Percentiles rank a stretch among this genome's conserved stretches.
phyloP scores from a whole-genome alignment of 768 basidiomycete genomes.

The Thelephora ganbajun region DNA sequence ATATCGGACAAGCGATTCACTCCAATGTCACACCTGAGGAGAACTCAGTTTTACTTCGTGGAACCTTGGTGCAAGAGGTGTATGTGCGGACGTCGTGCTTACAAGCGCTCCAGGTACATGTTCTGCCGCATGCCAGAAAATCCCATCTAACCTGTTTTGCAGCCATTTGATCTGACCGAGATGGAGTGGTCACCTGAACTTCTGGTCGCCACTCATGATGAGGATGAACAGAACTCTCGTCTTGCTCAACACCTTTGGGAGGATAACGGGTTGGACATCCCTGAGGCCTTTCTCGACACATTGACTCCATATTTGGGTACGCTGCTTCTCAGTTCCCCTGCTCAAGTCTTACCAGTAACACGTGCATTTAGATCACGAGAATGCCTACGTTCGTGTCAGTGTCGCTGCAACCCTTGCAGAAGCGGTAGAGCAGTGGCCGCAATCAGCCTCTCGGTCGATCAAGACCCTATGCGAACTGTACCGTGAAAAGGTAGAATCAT shows the following conservation, averaged over 20 bases:
- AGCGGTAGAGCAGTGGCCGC: slow-evolving; percentile 61
- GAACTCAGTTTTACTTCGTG: slow-evolving; percentile 47
- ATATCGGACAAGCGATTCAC: slow-evolving; percentile 69
- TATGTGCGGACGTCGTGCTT: slow-evolving; percentile 81
- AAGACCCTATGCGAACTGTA: slow-evolving; percentile 54
- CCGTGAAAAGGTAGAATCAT: slow-evolving; percentile 53
- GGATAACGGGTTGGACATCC: slow-evolving; percentile 85
- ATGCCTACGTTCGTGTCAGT: slow-evolving; percentile 66
- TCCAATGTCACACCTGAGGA: slow-evolving; percentile 51
- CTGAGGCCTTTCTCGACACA: slow-evolving; percentile 45
- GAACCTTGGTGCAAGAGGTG: slow-evolving; percentile 74
- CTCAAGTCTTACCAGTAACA: not conserved
- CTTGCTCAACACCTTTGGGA: slow-evolving; percentile 83
- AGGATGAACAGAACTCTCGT: slow-evolving; percentile 76
- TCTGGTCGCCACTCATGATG: slow-evolving; percentile 82
- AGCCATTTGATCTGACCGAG: slow-evolving; percentile 94
- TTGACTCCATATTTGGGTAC: slow-evolving; percentile 60
- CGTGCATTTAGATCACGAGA: slow-evolving; percentile 47
- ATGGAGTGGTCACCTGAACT: slow-evolving; percentile 84
- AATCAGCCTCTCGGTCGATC: slow-evolving; percentile 33
- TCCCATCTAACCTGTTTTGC: not conserved
- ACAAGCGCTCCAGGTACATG: slow-evolving; percentile 72
- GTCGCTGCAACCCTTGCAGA: slow-evolving; percentile 62
- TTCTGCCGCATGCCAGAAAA: not conserved
- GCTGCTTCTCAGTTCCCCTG: slow-evolving; percentile 7